Evolutionary conservation across 2,329 filamentous ascomycete species (phyloP), one percentile per base, ranked within the genome.

Genomic region (Scytalidium lignicola): DNA sequence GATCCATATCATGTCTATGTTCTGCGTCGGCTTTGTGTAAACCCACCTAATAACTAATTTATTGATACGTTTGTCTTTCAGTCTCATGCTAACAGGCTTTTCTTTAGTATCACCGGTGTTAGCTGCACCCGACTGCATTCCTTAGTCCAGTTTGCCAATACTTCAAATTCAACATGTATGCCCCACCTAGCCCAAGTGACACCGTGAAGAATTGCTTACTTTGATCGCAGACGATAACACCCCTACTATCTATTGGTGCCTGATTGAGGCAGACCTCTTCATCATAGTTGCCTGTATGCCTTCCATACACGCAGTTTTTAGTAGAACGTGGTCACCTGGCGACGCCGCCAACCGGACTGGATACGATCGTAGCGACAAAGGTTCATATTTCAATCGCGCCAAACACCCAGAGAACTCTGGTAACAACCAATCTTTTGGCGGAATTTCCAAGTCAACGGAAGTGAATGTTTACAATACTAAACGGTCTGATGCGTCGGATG

Each of bases 381-480:
- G 29, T 37, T 50, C 48, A n/a, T 42, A 48, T 26, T 47, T 47
- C 23, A 48, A 43, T 23, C 22, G 43, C 23, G 42, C 48, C 21
- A 43, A 50, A 17, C 28, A n/a, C 2, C 17, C n/a, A 6, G 22
- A 48, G 44, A 22, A 47, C 15, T 47, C 43, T n/a, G 13, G 20
- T 29, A 43, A 22, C 29, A 50, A 9, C 44, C 48, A 32, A 28
- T 23, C 21, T 9, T 50, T 42, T 37, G 32, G 48, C 8, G 44
- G 43, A n/a, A 47, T 50, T 45, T 46, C 28, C 17, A 50, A 50
- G 29, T 50, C 47, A 3, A 50, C 43, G 18, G 47, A 50, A 41
- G 47, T 50, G 17, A 39, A 50, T 8, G 32, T 50, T 39, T 50
- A 47, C 26, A 19, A 20, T 42, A 49, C 47, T 39, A 42, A 44